Evolutionary conservation across 1,139 yeast genomes (phyloP).

Genomic region (Candida pseudocylindracea): DNA sequence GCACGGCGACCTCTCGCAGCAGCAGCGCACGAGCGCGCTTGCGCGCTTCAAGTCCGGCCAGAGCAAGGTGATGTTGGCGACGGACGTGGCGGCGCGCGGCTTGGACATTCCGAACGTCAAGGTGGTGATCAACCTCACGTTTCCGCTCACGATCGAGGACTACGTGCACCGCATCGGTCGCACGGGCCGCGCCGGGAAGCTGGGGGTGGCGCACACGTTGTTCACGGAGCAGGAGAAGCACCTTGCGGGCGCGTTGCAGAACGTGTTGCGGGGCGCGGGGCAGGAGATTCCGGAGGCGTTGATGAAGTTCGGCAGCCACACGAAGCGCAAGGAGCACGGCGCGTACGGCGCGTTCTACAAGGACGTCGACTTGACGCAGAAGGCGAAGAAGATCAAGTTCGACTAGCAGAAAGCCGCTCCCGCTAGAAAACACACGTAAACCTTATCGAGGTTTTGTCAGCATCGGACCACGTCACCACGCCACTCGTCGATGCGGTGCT

Average conservation of each 20-base stretch:
- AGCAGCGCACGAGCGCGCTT: slow-evolving; percentile 76
- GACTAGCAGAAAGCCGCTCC: slow-evolving; percentile 6
- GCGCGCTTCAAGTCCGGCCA: slow-evolving; percentile 70
- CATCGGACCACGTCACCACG: too few relatives aligned
- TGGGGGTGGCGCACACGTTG: slow-evolving; percentile 85
- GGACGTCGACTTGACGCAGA: slow-evolving; percentile 69
- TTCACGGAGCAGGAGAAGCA: slow-evolving; percentile 97
- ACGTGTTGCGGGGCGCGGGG: slow-evolving; percentile 79
- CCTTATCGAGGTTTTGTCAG: too few relatives aligned
- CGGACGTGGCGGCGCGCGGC: slow-evolving; percentile 99
- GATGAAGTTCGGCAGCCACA: slow-evolving; percentile 89
- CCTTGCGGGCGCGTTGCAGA: slow-evolving; percentile 83
- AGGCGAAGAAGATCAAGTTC: slow-evolving; percentile 83
- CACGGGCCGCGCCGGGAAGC: slow-evolving; percentile 95
- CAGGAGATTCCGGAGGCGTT: slow-evolving; percentile 96
- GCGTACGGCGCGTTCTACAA: slow-evolving; percentile 95
- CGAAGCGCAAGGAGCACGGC: slow-evolving; percentile 90
- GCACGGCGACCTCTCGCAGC: slow-evolving; percentile 89
- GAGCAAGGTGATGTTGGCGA: slow-evolving; percentile 63
- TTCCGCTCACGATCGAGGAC: slow-evolving; percentile 95
- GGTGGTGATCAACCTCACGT: slow-evolving; percentile 85
- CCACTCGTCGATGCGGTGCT: too few relatives aligned
- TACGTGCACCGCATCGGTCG: slow-evolving; percentile 97
- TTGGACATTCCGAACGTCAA: slow-evolving; percentile 94
- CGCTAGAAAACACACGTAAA: too few relatives aligned